Base-by-base conservation (phyloP, 2,329 filamentous ascomycete species). In the Xylariaceae sp. region DNA sequence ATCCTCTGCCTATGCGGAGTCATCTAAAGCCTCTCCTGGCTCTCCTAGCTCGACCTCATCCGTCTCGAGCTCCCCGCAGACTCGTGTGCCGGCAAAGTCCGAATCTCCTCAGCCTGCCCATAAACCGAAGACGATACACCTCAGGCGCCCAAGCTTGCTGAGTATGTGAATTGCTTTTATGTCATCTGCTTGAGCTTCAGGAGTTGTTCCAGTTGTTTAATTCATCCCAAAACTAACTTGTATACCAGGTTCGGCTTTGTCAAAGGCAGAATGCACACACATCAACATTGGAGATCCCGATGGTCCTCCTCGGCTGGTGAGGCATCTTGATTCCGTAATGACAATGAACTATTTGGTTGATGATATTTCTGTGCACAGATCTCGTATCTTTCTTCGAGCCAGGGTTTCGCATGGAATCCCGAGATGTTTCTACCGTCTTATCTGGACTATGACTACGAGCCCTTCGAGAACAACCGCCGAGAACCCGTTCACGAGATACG, bases 391-490 rank as follows among this genome's bases (percentile, higher is more conserved):
- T 83, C 86, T 50, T 85, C 83, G 5, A 86, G 82, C 60, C 86
- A 92, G 67, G 86, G 86, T 46, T 92, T 89, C 61, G 81, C 83
- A 50, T 92, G 86, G 86, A 91, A 91, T 65, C 86, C 86, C 65
- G 86, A 91, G 63, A 87, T 91, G 65, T 91, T 91, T 68, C 77
- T 91, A 2, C 86, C 86, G 1, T 88, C 85, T 6, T 89, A 89
- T 63, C 71, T 85, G 58, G 84, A 88, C 66, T 82, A 79, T 70
- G 83, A 88, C 56, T 86, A 86, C 62, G 76, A 82, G 29, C 85
- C 86, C 34, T 76, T 91, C 60, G 85, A 90, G 65, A 82, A 85
- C 64, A n/a, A n/a, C n/a, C 81, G 80, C 55, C 83, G 83, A 60
- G 86, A 91, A 54, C 85, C 86, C 1, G 85, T 92, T 40, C 74